These are phyloP conservation scores for Baorangia bicolor DNA, from an alignment of 768 basidiomycete species.

Conservation along the genomic window DNA sequence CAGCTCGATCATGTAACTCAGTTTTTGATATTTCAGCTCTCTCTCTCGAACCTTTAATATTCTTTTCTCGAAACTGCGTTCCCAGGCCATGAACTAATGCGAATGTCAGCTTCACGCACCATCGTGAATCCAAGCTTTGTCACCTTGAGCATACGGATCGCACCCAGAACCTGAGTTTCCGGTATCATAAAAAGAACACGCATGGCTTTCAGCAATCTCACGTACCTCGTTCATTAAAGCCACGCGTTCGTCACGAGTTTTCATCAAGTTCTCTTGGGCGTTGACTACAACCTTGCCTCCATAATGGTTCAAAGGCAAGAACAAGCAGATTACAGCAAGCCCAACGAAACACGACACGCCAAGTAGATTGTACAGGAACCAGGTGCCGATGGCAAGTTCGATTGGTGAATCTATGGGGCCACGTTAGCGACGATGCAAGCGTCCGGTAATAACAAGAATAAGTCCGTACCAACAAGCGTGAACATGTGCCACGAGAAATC, in stretches of 20 bases:
- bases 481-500: conserved; percentile 83
- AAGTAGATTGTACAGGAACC: conserved; percentile 76
- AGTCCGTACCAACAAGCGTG: conserved; percentile 60
- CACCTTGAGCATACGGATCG: conserved; percentile 86
- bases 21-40: conserved; percentile 79
- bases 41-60: conserved; percentile 73
- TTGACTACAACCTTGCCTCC: conserved; percentile 77
- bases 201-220: not conserved
- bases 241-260: conserved; percentile 86
- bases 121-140: not conserved
- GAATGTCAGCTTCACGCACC: not conserved
- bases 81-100: conserved; percentile 88
- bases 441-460: not conserved
- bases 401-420: conserved; percentile 62
- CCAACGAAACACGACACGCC: conserved; percentile 80
- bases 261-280: conserved; percentile 88
- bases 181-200: not conserved
- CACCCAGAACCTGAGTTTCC: conserved; percentile 62
- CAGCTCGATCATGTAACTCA: conserved; percentile 87
- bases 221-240: conserved; percentile 83
- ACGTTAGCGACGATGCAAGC: not conserved
- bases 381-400: conserved; percentile 70
- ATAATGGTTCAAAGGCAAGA: conserved; percentile 78
- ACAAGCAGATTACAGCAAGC: conserved; percentile 68
- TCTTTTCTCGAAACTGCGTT: conserved; percentile 80